These are phyloP conservation scores for Starmerella davenportii DNA, from an alignment of 805 yeast genomes.

Conservation along the genomic window DNA sequence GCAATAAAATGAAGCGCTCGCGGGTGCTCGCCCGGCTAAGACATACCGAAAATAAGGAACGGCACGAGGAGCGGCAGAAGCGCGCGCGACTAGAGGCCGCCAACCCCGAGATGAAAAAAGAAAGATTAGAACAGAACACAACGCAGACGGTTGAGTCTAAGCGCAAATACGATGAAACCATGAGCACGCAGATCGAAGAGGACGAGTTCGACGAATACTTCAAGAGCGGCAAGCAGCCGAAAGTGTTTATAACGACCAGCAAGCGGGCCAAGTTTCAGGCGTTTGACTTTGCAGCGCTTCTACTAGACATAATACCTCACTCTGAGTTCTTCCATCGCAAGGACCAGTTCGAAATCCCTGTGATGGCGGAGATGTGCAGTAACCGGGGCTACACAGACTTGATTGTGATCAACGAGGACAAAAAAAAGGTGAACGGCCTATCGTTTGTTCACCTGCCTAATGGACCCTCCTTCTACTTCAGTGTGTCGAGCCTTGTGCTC, in stretches of 20 bases:
- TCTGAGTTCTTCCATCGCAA: conserved; percentile 76
- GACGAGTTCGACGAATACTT: conserved; percentile 44
- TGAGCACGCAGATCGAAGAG: conserved; percentile 29
- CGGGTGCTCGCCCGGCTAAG: conserved; percentile 55
- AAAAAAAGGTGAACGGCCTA: conserved; percentile 76
- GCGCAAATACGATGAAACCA: conserved; percentile 76
- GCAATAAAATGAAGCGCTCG: conserved; percentile 67
- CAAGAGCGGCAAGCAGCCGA: conserved; percentile 43
- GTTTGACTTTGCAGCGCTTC: conserved; percentile 71
- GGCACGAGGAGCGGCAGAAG: conserved; percentile 59
- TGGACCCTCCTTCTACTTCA: conserved; percentile 90
- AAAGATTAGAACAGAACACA: conserved; percentile 59
- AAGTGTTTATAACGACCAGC: conserved; percentile 76
- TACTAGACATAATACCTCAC: conserved; percentile 72
- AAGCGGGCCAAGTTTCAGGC: conserved; percentile 73
- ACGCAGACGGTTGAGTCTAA: conserved; percentile 71
- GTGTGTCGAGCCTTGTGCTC: conserved; percentile 57
- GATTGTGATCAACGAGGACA: conserved; percentile 82
- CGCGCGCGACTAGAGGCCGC: conserved; percentile 76
- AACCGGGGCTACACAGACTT: conserved; percentile 78
- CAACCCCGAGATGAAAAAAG: conserved; percentile 65
- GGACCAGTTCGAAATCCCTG: conserved; percentile 64
- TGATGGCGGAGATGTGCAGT: conserved; percentile 65
- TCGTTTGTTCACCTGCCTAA: conserved; percentile 86
- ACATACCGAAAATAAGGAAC: conserved; percentile 54